These are phyloP conservation scores for Cryphonectria radicalis DNA, from an alignment of 2,329 filamentous ascomycete genomes.

Conservation along the genomic window DNA sequence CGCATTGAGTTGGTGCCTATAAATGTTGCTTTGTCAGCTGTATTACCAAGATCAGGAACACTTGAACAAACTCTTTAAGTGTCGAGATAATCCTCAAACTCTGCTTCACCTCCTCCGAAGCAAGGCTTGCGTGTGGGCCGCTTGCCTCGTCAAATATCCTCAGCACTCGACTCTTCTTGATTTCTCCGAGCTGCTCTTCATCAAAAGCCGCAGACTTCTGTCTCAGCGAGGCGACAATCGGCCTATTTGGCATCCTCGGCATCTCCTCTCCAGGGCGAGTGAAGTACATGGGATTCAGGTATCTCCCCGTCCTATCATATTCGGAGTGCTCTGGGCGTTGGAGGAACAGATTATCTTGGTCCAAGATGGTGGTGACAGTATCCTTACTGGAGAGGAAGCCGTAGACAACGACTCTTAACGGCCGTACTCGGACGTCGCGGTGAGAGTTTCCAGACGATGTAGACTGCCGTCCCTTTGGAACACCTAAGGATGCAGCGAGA, in stretches of 20 bases:
- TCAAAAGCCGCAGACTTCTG: background rate
- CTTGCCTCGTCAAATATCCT: slow-evolving; percentile 28
- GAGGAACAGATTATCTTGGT: slow-evolving; percentile 23
- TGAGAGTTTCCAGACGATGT: no score
- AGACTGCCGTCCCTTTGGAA: background rate
- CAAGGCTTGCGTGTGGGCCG: slow-evolving; percentile 9
- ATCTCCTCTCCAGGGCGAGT: slow-evolving; percentile 29
- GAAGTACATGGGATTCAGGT: slow-evolving; percentile 31
- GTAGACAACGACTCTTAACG: slow-evolving; percentile 22
- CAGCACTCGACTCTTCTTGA: slow-evolving; percentile 24
- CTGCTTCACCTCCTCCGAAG: slow-evolving; percentile 17
- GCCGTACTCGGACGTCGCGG: background rate
- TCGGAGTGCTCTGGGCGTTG: slow-evolving; percentile 26
- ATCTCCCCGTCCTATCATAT: slow-evolving; percentile 27
- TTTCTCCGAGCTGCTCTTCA: slow-evolving; percentile 23
- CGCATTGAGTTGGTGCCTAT: slow-evolving; percentile 37
- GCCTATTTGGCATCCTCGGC: slow-evolving; percentile 24
- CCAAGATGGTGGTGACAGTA: slow-evolving; percentile 12
- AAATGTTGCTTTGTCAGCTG: background rate
- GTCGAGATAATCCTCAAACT: slow-evolving; percentile 25
- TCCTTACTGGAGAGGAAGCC: slow-evolving; percentile 17
- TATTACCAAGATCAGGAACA: background rate
- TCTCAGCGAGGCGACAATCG: background rate
- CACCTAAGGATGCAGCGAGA: slow-evolving; percentile 8
- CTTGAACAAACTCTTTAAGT: slow-evolving; percentile 29